Evolutionary conservation across 2,329 filamentous ascomycete genomes (phyloP), one percentile per base, ranked within the genome.

Genomic region (Aspergillus neotritici): DNA sequence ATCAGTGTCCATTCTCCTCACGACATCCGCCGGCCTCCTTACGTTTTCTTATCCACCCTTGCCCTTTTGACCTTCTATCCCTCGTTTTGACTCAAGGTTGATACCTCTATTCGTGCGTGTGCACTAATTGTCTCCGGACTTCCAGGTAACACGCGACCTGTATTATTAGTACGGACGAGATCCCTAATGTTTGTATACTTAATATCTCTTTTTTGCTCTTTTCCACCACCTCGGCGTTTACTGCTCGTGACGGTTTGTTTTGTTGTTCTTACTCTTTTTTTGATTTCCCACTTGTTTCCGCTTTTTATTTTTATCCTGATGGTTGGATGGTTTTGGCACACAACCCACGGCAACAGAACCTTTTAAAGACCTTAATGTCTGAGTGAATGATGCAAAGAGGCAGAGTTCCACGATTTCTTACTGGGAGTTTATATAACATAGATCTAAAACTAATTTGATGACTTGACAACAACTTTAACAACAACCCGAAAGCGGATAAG

Each of bases 101-200:
- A 37, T 40, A 17, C 30, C 28, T 15, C 33, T 13, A 11, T 47
- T 38, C 33, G 16, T 13, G 15, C 40, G 47, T 34, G 40, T 43
- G 40, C 49, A 36, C 15, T 31, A 37, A 31, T 43, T 48, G 41
- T 41, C 32, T n/a, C 37, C 42, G 34, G 21, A 36, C 14, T 33
- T 13, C 28, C 32, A 31, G 31, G 33, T 43, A 37, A 38, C 42
- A 31, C 41, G 16, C 41, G 29, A 21, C 28, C 13, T 55, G 51
- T 55, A 55, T 53, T 53, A 50, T 35, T 52, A 51, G 17, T 47
- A 31, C 37, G 37, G 28, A 33, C 28, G 28, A 13, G 16, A 34
- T 32, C 14, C 13, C 15, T 11, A n/a, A 31, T 21, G 10, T 34
- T 28, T 53, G 52, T 51, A 53, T 48, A 52, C 43, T 49, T 55